Evolutionary conservation across 164 flowering plant genomes (phyloP), one percentile per base, ranked within the genome.

Genomic region (Tetrastigma voinierianum): DNA sequence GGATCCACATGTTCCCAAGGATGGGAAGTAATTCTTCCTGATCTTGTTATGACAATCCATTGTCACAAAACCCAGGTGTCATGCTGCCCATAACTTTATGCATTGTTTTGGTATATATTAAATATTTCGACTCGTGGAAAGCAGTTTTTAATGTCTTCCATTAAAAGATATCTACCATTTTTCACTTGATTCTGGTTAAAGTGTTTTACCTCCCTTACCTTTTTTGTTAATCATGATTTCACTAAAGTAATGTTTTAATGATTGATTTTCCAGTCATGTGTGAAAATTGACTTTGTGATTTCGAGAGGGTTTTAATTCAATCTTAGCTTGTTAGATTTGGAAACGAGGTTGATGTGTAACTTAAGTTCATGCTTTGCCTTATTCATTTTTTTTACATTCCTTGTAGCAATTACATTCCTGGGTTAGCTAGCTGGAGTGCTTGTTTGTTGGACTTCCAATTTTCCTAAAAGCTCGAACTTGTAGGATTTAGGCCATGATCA

Each of bases 21-120:
- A 83, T 66, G 91, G 91, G 80, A 65, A 80, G 72, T 77, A 83
- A 32, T 70, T 83, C 87, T 57, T 57, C 87, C 88, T 16, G 77
- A 86, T 78, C 83, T 74, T 63, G 85, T 73, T 52, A 78, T 95
- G 63, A 95, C 73, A 87, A 95, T 73, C 97, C 98, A n/a, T 75
- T 95, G 15, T 95, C 98, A 16, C 96, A 89, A 72, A 86, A 86
- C 68, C 98, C 98, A 68, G 97, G 98, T 94, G n/a, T n/a, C n/a
- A 66, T 20, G 40, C 40, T 32, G 40, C 6, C 40, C 40, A 32
- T 32, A 32, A 32, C 40, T 32, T 32, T 32, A 32, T 32, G 8
- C 4, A 32, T 66, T 23, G 7, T 62, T 51, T 61, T 56, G 7
- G 10, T 14, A 49, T 46, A 9, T 45, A 8, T 1, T 51, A 18